Evolutionary conservation across 1,139 yeast species (phyloP).

Genomic region (Nadsonia starkeyi-henricii): DNA sequence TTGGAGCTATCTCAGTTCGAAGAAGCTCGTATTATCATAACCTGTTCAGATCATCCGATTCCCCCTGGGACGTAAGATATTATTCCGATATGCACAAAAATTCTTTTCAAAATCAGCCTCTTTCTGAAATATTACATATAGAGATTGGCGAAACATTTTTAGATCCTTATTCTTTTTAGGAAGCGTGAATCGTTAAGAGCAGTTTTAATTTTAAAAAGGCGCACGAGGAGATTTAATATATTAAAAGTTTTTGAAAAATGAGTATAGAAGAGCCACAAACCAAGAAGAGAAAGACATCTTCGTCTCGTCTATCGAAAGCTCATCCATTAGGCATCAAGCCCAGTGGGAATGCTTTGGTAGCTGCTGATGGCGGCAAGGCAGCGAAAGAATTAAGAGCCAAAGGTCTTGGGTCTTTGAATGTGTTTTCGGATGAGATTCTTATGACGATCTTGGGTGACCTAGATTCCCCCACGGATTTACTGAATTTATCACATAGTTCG

Average conservation of each 20-base stretch:
- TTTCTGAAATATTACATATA: background rate
- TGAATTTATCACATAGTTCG: conserved; percentile 42
- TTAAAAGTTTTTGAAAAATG: background rate
- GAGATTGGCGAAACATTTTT: too few species aligned
- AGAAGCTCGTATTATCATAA: conserved; percentile 7
- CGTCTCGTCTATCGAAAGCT: conserved; percentile 6
- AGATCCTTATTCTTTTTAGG: too few species aligned
- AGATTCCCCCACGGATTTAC: conserved; percentile 32
- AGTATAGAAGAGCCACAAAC: background rate
- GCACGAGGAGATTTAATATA: too few species aligned
- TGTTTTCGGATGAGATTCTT: conserved; percentile 39
- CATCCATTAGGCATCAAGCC: conserved; percentile 74
- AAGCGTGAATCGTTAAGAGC: too few species aligned
- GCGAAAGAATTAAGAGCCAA: conserved; percentile 20
- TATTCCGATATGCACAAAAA: conserved; percentile 1
- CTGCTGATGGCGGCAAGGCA: conserved; percentile 18
- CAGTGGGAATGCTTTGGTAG: conserved; percentile 40
- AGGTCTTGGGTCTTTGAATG: conserved; percentile 40
- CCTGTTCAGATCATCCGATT: conserved; percentile 3
- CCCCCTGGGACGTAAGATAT: background rate
- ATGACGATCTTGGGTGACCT: conserved; percentile 26
- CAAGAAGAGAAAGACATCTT: conserved; percentile 4
- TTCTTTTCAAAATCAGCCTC: conserved; percentile 1
- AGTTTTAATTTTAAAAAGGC: too few species aligned
- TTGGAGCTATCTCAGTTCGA: too few species aligned